Base-by-base conservation (phyloP, 78 protist genomes). In the Bigelowiella natans region DNA sequence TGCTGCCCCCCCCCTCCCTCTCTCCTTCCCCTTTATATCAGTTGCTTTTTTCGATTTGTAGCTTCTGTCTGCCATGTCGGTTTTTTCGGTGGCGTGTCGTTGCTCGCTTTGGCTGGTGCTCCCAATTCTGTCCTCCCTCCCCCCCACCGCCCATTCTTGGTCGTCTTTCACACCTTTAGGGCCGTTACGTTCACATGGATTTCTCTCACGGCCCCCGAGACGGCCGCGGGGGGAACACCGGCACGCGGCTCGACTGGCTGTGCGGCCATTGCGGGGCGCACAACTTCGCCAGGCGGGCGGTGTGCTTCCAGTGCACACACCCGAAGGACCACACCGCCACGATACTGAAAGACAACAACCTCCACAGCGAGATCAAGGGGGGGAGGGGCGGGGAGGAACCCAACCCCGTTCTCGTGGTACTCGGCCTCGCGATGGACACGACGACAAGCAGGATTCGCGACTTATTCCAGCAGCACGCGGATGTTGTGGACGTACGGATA, bases 221-320 rank as follows among this genome's bases (percentile, higher is more conserved):
- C 18, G 73, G 73, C 18, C 73, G 73, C 37, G 39, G 37, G 31
- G 29, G 86, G 38, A 11, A 34, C 11, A 28, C 29, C 28, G 29
- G 86, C 86, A 28, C 86, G 86, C 7, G 86, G 31, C 11, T 83
- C 39, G 86, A 83, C 86, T 83, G 86, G 86, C 3, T 83, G 38
- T 83, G 86, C 11, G 86, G 86, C 29, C 86, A 28, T 34, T 83
- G 86, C 86, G 86, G 29, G 86, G 11, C 38, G 38, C 11, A 30
- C 38, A 83, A 83, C 86, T 83, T 83, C 86, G 86, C 86, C 3
- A 7, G 86, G 86, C 86, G 86, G 3, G 86, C 11, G 38, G 31
- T 30, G 86, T 83, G 86, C 86, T 83, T 83, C 29, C 86, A 83
- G 11, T 83, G 86, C 11, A 34, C 38, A 29, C 38, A 31, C 3